Base-by-base conservation (phyloP, 331 rosid genomes). In the Pyrus hybrid region DNA sequence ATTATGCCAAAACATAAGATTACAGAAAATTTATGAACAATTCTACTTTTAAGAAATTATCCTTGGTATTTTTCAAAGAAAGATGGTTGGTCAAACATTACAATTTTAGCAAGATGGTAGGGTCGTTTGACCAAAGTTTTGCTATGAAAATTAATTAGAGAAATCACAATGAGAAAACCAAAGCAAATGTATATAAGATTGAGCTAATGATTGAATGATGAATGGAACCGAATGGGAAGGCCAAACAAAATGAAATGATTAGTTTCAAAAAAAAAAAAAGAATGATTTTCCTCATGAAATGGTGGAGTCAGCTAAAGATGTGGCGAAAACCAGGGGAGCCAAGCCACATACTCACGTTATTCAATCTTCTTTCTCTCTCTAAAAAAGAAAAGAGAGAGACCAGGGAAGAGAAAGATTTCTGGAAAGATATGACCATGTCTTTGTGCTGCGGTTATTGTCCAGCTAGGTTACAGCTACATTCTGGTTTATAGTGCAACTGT, bases 281-380 rank as follows among this genome's bases (percentile, higher is more conserved):
- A 58, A 21, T 58, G 64, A 62, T 62, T 62, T 62, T 14, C 37
- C 4, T 21, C 37, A 33, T 14, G 18, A 5, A 23, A 73, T 23
- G 37, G n/a, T n/a, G n/a, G n/a, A 58, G 37, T 22, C 68, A 20
- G 7, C 68, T 17, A 17, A 9, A 23, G 47, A 58, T 16, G 23
- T 72, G 76, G 43, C 68, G 68, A 11, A 5, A 35, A 72, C 68
- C 25, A 60, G 29, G 76, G 28, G 67, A 72, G 54, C 26, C 54
- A 43, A 72, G 5, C 25, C 29, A 18, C 12, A 29, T 35, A 2
- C 13, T 7, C 45, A 70, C 16, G 18, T 9, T 17, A 70, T 49
- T 29, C 57, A 51, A 17, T 51, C 57, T 49, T 17, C 30, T 32
- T n/a, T 29, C 75, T 56, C 51, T 54, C 30, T 72, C 33, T 72